Conservation (phyloP, 192 early-diverging fungal genomes). For the Chytriomyces sp. region DNA sequence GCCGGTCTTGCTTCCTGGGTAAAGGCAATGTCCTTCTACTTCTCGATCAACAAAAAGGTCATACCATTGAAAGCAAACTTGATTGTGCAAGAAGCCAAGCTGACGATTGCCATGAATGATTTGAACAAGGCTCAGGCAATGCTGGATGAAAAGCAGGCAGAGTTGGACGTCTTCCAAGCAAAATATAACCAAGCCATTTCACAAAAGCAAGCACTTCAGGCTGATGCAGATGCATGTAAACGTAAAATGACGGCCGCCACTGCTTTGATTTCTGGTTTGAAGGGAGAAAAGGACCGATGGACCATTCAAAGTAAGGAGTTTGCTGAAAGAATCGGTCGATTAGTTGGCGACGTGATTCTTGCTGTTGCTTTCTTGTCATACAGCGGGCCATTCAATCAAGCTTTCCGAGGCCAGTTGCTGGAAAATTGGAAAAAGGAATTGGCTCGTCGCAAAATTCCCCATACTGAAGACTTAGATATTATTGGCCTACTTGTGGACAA, state of each 20-base stretch:
- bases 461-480: slow-evolving; percentile 64
- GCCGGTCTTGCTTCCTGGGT: slow-evolving; percentile 68
- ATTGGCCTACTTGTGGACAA: slow-evolving; percentile 62
- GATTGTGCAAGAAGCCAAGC: slow-evolving; percentile 63
- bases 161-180: slow-evolving; percentile 62
- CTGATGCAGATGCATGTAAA: slow-evolving; percentile 65
- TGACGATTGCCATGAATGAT: slow-evolving; percentile 59
- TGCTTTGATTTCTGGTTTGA: slow-evolving; percentile 59
- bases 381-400: slow-evolving; percentile 66
- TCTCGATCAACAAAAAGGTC: slow-evolving; percentile 66
- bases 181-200: slow-evolving; percentile 66
- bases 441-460: slow-evolving; percentile 55
- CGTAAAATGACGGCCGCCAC: slow-evolving; percentile 68
- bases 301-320: slow-evolving; percentile 69
- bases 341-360: slow-evolving; percentile 65
- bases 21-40: slow-evolving; percentile 63
- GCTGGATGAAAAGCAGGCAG: slow-evolving; percentile 68
- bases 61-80: slow-evolving; percentile 69
- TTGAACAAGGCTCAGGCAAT: slow-evolving; percentile 58
- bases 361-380: slow-evolving; percentile 65
- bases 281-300: slow-evolving; percentile 71
- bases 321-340: slow-evolving; percentile 58
- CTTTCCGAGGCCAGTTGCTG: slow-evolving; percentile 56
- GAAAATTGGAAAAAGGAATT: slow-evolving; percentile 64
- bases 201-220: slow-evolving; percentile 61